Percentiles rank a stretch among this genome's conserved stretches.
phyloP scores from a whole-genome alignment of 768 basidiomycete species.

The Sporobolomyces phaffii region DNA sequence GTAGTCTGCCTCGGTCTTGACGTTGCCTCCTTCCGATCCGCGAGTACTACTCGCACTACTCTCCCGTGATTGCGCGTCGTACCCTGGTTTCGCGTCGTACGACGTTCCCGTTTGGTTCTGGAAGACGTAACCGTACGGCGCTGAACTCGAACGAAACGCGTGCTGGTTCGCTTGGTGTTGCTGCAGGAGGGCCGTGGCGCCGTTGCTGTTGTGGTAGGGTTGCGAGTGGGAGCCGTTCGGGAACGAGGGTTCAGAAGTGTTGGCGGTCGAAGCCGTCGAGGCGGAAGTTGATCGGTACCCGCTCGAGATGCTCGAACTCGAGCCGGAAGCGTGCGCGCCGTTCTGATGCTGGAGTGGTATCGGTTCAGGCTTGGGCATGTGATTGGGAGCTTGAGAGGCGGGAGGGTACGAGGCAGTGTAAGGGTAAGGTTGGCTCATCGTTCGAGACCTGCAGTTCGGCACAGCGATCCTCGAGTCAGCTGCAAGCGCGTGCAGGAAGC shows the following conservation, averaged over 20 bases:
- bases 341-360: neutral
- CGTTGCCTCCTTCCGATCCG: neutral
- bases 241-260: neutral
- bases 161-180: slow-evolving; percentile 33
- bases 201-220: neutral
- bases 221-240: neutral
- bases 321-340: neutral
- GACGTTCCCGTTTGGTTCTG: neutral
- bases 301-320: slow-evolving; percentile 5
- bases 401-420: neutral
- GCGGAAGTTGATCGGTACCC: neutral
- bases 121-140: neutral
- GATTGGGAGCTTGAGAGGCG: neutral
- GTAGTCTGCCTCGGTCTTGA: neutral
- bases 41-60: neutral
- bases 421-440: neutral
- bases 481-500: too few species aligned
- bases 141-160: slow-evolving; percentile 6
- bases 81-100: neutral
- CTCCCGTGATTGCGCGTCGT: neutral
- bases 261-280: neutral
- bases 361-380: neutral
- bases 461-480: too few species aligned
- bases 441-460: too few species aligned
- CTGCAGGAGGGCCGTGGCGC: slow-evolving; percentile 15